Evolutionary conservation across 2,329 filamentous ascomycete species (phyloP).

Genomic region (Aphanoascus verrucosus): DNA sequence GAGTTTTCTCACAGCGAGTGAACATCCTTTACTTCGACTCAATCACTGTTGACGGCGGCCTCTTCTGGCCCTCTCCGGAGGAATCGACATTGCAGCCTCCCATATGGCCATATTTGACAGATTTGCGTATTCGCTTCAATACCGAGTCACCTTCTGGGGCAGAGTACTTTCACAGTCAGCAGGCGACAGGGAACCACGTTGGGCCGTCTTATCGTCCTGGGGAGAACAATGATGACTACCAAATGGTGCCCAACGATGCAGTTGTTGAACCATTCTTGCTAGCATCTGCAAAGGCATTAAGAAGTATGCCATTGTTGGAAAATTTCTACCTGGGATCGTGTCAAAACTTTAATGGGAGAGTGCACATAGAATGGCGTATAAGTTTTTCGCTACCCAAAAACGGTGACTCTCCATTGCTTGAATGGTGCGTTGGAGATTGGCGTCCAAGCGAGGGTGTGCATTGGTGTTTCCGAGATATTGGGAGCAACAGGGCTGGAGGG

Average conservation of each 20-base stretch:
- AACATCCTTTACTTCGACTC: background rate
- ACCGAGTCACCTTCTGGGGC: slow-evolving; percentile 8
- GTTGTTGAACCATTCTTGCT: slow-evolving; percentile 9
- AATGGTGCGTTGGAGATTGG: slow-evolving; percentile 12
- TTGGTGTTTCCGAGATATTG: slow-evolving; percentile 1
- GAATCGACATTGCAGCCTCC: slow-evolving; percentile 21
- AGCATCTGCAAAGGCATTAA: slow-evolving; percentile 10
- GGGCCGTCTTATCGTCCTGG: slow-evolving; percentile 3
- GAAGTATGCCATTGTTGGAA: slow-evolving; percentile 10
- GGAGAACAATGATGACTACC: slow-evolving; percentile 9
- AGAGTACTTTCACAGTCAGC: slow-evolving; percentile 10
- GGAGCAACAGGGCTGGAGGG: background rate
- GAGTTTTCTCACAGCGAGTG: slow-evolving; percentile 5
- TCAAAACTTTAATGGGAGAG: background rate
- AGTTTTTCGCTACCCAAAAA: slow-evolving; percentile 2
- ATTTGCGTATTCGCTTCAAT: slow-evolving; percentile 4
- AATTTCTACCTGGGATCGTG: background rate
- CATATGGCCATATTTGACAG: slow-evolving; percentile 6
- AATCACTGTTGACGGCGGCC: background rate
- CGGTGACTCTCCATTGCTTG: background rate
- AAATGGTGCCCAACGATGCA: slow-evolving; percentile 7
- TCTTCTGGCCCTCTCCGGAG: slow-evolving; percentile 9
- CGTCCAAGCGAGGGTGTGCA: slow-evolving; percentile 5
- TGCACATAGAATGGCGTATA: slow-evolving; percentile 6
- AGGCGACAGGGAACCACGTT: background rate